Percentiles rank a stretch among this genome's conserved stretches.
Evolutionary conservation across 2,329 filamentous ascomycete species (phyloP).

Genomic region (Colletotrichum orbiculare): DNA sequence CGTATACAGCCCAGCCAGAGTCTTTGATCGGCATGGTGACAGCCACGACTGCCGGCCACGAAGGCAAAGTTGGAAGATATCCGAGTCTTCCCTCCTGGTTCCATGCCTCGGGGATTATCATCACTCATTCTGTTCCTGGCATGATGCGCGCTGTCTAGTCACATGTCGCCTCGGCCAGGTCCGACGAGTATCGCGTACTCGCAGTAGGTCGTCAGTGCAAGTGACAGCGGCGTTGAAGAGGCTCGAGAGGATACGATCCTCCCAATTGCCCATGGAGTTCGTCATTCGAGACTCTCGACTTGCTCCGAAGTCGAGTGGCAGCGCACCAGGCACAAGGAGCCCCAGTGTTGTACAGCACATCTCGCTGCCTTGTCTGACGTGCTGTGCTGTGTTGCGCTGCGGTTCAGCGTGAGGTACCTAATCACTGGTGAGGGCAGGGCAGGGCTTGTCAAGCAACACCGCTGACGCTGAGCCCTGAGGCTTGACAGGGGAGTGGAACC

Average conservation of each 20-base stretch:
- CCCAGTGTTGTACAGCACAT: constrained; percentile 18
- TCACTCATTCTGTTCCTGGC: constrained; percentile 21
- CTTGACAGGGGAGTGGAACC: constrained; percentile 23
- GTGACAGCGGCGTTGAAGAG: background rate
- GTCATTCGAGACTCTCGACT: background rate
- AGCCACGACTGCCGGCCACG: background rate
- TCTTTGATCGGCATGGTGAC: background rate
- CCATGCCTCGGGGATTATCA: constrained; percentile 19
- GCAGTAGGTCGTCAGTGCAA: background rate
- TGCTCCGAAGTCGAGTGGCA: background rate
- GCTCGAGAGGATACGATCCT: too few relatives aligned
- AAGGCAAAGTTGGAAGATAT: constrained; percentile 4
- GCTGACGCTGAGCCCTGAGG: background rate
- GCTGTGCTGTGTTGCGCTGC: constrained; percentile 10
- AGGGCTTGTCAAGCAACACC: constrained; percentile 18
- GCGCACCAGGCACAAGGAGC: constrained; percentile 6
- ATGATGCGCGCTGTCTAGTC: constrained; percentile 25
- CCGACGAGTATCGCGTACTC: background rate
- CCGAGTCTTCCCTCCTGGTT: constrained; percentile 5
- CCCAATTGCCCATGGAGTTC: too few relatives aligned
- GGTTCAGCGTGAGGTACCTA: background rate
- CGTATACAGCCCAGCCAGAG: too few relatives aligned
- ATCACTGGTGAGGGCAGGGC: constrained; percentile 18
- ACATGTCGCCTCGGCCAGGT: constrained; percentile 19
- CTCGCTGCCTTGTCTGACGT: constrained; percentile 14